Evolutionary conservation across 2,329 filamentous ascomycete genomes (phyloP), one percentile per base, ranked within the genome.

Genomic region (Chaetomiaceae sp.): DNA sequence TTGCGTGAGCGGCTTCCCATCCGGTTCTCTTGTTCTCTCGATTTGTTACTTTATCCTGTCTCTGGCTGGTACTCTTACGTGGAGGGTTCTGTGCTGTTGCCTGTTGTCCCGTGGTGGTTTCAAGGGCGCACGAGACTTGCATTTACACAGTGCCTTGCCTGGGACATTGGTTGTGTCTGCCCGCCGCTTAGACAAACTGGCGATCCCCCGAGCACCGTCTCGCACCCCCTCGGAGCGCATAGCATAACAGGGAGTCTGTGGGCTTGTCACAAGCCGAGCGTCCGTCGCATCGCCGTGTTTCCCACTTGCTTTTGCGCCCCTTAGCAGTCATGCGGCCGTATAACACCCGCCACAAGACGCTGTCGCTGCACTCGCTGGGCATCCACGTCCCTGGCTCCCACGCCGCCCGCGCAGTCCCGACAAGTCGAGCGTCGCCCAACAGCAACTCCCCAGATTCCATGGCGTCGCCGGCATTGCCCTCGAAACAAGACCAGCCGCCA

Each of bases 311-410:
- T 38, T 39, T 38, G 38, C 34, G 20, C 34, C 24, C 40, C 33
- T 19, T 34, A 30, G 41, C 48, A 35, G 34, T 38, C 43, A 48
- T 51, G 61, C 95, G 95, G 88, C 86, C 85, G 63, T 96, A 96
- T 76, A 95, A 96, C 69, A 97, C 91, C 58, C 86, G 91, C 70
- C 84, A 90, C 68, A 97, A 97, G 75, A 95, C 89, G 63, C 74
- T 98, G 57, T 96, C 90, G 53, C 75, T 97, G 62, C 86, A 88
- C 50, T 94, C 89, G 57, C 78, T 97, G 60, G 93, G 93, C 65
- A 95, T 97, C 60, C 87, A 93, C 61, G 75, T 96, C 55, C 83
- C 86, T 55, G 79, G 84, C 60, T 73, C 76, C 58, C 72, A 82
- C 60, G 76, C 81, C 60, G 70, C 78, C 53, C 73, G 79, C 68